phyloP scores from a whole-genome alignment of 805 yeast species.

The Yarrowia sp. region DNA sequence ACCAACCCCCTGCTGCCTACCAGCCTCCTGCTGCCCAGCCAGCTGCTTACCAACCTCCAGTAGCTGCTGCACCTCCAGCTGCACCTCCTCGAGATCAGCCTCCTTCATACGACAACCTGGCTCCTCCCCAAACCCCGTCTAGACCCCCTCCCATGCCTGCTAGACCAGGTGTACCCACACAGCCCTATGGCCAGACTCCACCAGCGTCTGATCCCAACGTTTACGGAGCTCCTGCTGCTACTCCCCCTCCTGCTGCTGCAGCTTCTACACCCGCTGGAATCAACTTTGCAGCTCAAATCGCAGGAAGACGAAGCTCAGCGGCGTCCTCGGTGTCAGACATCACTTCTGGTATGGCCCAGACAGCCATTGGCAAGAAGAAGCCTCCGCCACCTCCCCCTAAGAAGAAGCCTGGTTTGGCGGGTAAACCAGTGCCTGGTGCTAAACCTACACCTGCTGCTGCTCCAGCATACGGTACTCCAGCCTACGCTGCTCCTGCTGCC shows the following conservation, averaged over 20 bases:
- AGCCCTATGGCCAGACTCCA: constrained; percentile 9
- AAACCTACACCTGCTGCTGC: constrained; percentile 5
- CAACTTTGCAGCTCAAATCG: constrained; percentile 46
- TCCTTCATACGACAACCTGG: constrained; percentile 14
- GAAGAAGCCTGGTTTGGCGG: constrained; percentile 43
- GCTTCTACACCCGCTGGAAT: constrained; percentile 49
- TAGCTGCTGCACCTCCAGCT: constrained; percentile 23
- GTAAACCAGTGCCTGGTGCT: constrained; percentile 38
- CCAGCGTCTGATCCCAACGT: constrained; percentile 14
- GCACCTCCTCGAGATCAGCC: constrained; percentile 37
- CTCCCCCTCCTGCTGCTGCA: constrained; percentile 30
- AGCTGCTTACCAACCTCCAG: constrained; percentile 9
- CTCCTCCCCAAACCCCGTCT: constrained; percentile 16
- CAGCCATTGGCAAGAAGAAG: constrained; percentile 40
- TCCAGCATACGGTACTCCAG: background rate
- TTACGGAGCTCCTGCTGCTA: constrained; percentile 5
- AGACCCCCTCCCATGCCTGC: constrained; percentile 30
- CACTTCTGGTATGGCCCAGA: constrained; percentile 41
- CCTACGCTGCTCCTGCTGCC: no score
- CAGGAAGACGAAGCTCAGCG: constrained; percentile 40
- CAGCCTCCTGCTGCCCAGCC: constrained; percentile 32
- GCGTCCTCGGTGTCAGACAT: constrained; percentile 36
- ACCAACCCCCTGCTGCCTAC: constrained; percentile 21
- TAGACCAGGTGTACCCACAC: constrained; percentile 9
- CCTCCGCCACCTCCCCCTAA: constrained; percentile 45